Percentiles rank a stretch among this genome's conserved stretches.
Evolutionary conservation across 805 yeast genomes (phyloP).

Genomic region (Yamadazyma tumulicola): DNA sequence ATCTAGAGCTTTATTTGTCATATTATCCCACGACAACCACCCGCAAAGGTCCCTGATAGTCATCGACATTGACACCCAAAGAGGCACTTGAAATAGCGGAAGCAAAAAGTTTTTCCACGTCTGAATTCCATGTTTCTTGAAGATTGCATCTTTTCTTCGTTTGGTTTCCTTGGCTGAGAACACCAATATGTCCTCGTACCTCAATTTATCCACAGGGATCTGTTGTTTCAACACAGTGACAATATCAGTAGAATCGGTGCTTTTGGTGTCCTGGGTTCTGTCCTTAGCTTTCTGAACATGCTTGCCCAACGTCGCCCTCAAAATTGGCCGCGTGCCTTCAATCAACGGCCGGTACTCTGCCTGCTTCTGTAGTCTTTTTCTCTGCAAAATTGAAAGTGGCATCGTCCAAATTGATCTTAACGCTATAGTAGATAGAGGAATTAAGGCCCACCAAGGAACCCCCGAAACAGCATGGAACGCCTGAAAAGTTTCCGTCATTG

Average conservation of each 20-base stretch:
- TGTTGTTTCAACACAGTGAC: constrained; percentile 14
- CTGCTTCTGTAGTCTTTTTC: constrained; percentile 68
- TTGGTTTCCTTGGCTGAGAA: constrained; percentile 75
- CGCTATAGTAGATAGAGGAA: constrained; percentile 69
- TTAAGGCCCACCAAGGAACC: constrained; percentile 78
- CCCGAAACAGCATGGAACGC: constrained; percentile 53
- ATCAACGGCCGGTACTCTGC: constrained; percentile 67
- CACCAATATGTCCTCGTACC: constrained; percentile 74
- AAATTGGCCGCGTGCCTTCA: constrained; percentile 71
- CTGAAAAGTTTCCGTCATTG: constrained; percentile 40
- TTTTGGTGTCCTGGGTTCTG: constrained; percentile 15
- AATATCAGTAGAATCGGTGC: constrained; percentile 6
- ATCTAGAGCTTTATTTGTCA: constrained; percentile 46
- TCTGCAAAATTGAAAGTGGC: constrained; percentile 73
- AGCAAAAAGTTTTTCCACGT: constrained; percentile 74
- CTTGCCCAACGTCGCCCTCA: constrained; percentile 54
- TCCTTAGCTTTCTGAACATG: constrained; percentile 37
- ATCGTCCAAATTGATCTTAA: constrained; percentile 66
- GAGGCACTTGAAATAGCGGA: constrained; percentile 81
- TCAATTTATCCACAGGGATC: constrained; percentile 42
- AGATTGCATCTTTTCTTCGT: constrained; percentile 69
- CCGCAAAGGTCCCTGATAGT: constrained; percentile 77
- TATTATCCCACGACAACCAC: constrained; percentile 46
- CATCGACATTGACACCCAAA: constrained; percentile 78
- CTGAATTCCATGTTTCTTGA: constrained; percentile 64